Conservation (phyloP, 768 basidiomycete genomes). For the Strobilomyces dryophilus region DNA sequence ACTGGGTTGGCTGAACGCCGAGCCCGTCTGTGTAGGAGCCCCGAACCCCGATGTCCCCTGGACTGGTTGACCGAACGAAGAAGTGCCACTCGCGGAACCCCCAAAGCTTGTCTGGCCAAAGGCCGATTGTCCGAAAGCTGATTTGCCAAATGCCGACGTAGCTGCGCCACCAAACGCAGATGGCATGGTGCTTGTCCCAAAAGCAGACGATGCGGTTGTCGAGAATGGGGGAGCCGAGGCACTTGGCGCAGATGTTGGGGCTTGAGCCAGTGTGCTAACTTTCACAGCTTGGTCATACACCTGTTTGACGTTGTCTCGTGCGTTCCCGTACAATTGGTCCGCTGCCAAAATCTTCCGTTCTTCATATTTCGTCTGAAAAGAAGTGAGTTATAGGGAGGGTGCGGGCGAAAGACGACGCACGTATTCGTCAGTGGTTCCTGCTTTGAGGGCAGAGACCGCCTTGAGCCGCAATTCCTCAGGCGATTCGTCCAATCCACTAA, state of each 20-base stretch:
- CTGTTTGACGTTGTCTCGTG: conserved; percentile 44
- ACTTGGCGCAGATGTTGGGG: conserved; percentile 4
- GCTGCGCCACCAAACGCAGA: conserved; percentile 32
- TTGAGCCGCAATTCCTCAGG: conserved; percentile 75
- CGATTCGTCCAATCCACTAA: conserved; percentile 66
- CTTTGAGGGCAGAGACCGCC: conserved; percentile 51
- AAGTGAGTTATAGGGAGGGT: conserved; percentile 1
- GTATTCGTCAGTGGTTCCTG: conserved; percentile 60
- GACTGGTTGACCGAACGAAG: conserved; percentile 28
- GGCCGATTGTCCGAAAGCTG: conserved; percentile 35
- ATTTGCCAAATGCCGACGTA: conserved; percentile 21
- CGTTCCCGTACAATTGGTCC: conserved; percentile 46
- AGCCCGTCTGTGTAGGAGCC: conserved; percentile 28
- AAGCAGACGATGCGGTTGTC: conserved; percentile 34
- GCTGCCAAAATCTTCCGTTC: conserved; percentile 49
- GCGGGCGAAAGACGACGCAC: conserved; percentile 39
- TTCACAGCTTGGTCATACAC: conserved; percentile 51
- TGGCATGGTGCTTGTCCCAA: conserved; percentile 31
- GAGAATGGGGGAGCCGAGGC: conserved; percentile 19
- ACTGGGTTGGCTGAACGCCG: conserved; percentile 37
- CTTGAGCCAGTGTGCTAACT: conserved; percentile 31
- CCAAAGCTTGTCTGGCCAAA: conserved; percentile 38
- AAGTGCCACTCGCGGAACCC: conserved; percentile 4
- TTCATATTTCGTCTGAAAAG: conserved; percentile 54
- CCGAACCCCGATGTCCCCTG: conserved; percentile 34